A percentile compares a stretch with the other conserved stretches of the same genome.
Evolutionary conservation across 2,329 filamentous ascomycete genomes (phyloP).

Genomic region (Chlorencoelia australis): DNA sequence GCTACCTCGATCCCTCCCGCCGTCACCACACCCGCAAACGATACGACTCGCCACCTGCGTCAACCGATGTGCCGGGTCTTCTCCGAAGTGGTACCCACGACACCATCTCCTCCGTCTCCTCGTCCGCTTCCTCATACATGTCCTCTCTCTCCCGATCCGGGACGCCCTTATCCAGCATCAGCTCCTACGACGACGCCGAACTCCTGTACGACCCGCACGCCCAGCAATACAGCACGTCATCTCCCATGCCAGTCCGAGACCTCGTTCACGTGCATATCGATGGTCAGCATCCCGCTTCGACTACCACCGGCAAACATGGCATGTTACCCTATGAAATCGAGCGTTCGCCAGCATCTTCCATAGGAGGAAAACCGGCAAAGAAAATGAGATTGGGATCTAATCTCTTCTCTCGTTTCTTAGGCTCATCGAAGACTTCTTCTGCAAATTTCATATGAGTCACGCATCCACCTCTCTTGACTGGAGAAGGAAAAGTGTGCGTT

Average conservation of each 20-base stretch:
- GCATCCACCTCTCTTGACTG: too few relatives aligned
- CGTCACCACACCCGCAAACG: conserved; percentile 2
- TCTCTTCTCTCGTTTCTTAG: too few relatives aligned
- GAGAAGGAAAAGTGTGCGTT: too few relatives aligned
- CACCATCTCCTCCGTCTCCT: conserved; percentile 22
- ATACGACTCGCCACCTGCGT: conserved; percentile 28
- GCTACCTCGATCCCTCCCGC: too few relatives aligned
- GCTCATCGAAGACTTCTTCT: too few relatives aligned
- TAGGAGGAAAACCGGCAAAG: too few relatives aligned
- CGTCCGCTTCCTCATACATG: conserved; percentile 26
- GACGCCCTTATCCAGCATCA: conserved; percentile 27
- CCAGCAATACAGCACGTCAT: conserved; percentile 6
- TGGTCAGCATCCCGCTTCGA: conserved; percentile 8
- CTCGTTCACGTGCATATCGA: conserved; percentile 21
- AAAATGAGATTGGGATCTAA: too few relatives aligned
- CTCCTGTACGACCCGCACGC: conserved; percentile 5
- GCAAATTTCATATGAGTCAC: too few relatives aligned
- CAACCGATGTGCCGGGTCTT: conserved; percentile 28
- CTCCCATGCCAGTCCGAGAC: conserved; percentile 14
- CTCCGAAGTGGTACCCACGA: conserved; percentile 26
- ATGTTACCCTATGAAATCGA: conserved; percentile 27
- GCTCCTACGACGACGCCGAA: conserved; percentile 20
- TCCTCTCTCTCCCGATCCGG: conserved; percentile 21
- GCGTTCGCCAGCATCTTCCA: too few relatives aligned
- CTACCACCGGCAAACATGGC: conserved; percentile 11